phyloP scores from a whole-genome alignment of 192 early-diverging fungal species.

The Backusella liffmaniae region DNA sequence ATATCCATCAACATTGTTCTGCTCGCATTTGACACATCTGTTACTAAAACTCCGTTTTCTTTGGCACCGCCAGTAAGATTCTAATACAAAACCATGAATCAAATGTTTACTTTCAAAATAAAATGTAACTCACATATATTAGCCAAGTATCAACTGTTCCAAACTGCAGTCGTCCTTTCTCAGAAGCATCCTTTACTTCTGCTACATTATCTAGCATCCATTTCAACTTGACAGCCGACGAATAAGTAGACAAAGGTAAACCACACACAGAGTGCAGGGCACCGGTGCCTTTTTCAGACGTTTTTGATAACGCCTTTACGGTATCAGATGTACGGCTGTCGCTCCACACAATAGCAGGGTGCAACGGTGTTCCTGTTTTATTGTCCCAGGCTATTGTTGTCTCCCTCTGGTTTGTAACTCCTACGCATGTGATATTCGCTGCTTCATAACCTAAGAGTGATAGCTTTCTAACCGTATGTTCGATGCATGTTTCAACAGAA shows the following conservation, averaged over 20 bases:
- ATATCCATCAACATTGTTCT: constrained; percentile 96
- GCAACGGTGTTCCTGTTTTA: constrained; percentile 72
- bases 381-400: constrained; percentile 89
- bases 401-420: constrained; percentile 95
- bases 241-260: constrained; percentile 91
- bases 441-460: constrained; percentile 53
- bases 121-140: constrained; percentile 63
- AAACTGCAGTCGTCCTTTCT: constrained; percentile 71
- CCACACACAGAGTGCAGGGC: constrained; percentile 67
- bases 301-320: constrained; percentile 61
- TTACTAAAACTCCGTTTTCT: constrained; percentile 70
- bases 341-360: constrained; percentile 90
- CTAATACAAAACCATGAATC: constrained; percentile 28
- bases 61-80: constrained; percentile 78
- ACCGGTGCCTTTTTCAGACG: constrained; percentile 34
- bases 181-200: constrained; percentile 68
- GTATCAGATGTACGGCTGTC: constrained; percentile 81
- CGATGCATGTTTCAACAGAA: constrained; percentile 67
- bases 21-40: constrained; percentile 91
- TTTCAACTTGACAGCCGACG: constrained; percentile 85
- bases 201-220: constrained; percentile 91
- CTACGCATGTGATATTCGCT: constrained; percentile 63
- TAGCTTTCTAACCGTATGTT: constrained; percentile 62
- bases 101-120: not conserved
- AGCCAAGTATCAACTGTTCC: constrained; percentile 95